These are phyloP conservation scores for Punica granatum DNA, from an alignment of 345 rosid genomes.

Conservation along the genomic window DNA sequence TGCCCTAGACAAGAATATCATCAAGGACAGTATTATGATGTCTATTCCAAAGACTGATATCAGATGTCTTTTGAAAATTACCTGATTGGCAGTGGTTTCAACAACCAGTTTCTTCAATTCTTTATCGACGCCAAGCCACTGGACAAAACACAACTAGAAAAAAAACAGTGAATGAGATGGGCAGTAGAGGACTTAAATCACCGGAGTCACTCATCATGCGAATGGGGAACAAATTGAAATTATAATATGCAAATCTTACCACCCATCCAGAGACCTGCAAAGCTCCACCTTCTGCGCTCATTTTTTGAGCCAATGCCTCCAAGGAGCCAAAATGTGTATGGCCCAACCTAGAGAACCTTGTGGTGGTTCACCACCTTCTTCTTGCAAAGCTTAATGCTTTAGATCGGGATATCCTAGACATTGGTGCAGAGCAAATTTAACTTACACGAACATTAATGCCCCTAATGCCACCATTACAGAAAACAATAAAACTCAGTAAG, in stretches of 20 bases:
- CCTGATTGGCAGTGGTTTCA: constrained; percentile 93
- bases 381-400: constrained; percentile 30
- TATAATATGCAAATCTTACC: constrained; percentile 35
- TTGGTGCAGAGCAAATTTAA: too few species aligned
- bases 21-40: too few species aligned
- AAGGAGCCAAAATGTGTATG: constrained; percentile 67
- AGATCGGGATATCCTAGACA: too few species aligned
- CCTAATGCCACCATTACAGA: too few species aligned
- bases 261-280: constrained; percentile 99
- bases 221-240: neutral
- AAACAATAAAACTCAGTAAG: too few species aligned
- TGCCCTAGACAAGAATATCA: too few species aligned
- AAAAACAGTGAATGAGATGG: neutral
- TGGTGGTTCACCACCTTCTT: constrained; percentile 96
- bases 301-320: constrained; percentile 68
- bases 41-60: too few species aligned
- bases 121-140: constrained; percentile 95
- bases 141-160: constrained; percentile 3
- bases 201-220: neutral
- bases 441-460: too few species aligned
- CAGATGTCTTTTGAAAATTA: constrained; percentile 8
- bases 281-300: constrained; percentile 91
- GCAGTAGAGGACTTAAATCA: neutral
- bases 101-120: constrained; percentile 77
- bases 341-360: constrained; percentile 66